Evolutionary conservation across 2,329 filamentous ascomycete species (phyloP), one percentile per base, ranked within the genome.

Genomic region (Trichoderma koningiopsis): DNA sequence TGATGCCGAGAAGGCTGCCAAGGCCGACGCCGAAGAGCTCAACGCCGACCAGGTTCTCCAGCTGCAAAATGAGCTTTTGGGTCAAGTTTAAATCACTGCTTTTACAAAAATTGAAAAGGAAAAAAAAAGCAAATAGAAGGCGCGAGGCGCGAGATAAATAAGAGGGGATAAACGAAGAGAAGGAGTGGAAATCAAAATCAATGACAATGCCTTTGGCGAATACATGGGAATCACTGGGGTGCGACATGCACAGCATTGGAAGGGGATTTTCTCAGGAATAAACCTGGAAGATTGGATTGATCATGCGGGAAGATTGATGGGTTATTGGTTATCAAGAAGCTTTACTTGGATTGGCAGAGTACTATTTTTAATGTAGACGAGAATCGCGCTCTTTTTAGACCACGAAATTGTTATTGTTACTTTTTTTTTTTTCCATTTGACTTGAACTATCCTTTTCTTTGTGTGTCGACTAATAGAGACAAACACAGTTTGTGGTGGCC

Each of bases 1-100:
- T 70, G 86, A 88, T 73, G 80, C 83, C 2, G 80, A 78, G 29
- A 84, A 84, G 76, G 85, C 77, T 0, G 75, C 75, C 10, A 81
- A 79, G 68, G 77, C 75, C 1, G 73, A 75, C n/a, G 71, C 80
- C n/a, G 76, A 81, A 61, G 74, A 74, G 57, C 75, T 84, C 66
- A 80, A 76, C 31, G 76, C 77, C 40, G 79, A 81, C 14, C 80
- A 83, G 69, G 76, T 84, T 52, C 72, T 73, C 60, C 80, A 79
- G 72, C 80, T 86, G 33, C 81, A 85, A 76, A 82, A 80, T 72
- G 83, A 85, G 71, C 73, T 81, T 13, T 72, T 83, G 53, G 81
- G 81, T 8, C 29, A 31, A 31, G 29, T 31, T 31, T 81, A 78
- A 62, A 69, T 61, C 22, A 22, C n/a, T 57, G 27, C 5, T 37